These are phyloP conservation scores for Nakazawaea populi DNA, from an alignment of 805 yeast species.

Conservation along the genomic window DNA sequence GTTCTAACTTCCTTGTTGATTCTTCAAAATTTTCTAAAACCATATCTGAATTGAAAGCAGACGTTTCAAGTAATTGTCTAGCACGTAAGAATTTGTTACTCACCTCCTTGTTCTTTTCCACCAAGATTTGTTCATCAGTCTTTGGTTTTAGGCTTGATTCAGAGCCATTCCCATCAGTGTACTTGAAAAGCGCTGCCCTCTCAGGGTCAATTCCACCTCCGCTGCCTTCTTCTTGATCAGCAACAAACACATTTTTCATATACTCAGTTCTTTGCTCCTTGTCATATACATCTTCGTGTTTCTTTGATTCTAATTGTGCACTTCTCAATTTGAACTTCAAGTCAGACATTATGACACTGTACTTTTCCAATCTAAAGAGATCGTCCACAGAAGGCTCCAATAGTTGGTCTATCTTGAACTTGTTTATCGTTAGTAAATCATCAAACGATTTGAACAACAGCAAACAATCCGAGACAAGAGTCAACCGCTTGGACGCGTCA, in stretches of 20 bases:
- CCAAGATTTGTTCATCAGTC: slow-evolving; percentile 33
- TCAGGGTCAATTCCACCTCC: neutral
- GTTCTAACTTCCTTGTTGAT: slow-evolving; percentile 35
- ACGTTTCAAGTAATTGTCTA: slow-evolving; percentile 40
- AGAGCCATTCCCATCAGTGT: slow-evolving; percentile 15
- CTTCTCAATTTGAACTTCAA: slow-evolving; percentile 21
- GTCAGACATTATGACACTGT: slow-evolving; percentile 19
- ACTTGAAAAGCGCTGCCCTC: slow-evolving; percentile 21
- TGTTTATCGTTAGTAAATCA: slow-evolving; percentile 26
- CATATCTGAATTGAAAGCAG: slow-evolving; percentile 45
- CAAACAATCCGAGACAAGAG: slow-evolving; percentile 31
- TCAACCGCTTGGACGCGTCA: neutral
- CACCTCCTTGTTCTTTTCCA: slow-evolving; percentile 39
- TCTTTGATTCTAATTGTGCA: slow-evolving; percentile 20
- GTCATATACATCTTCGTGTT: slow-evolving; percentile 12
- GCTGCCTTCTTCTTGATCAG: neutral
- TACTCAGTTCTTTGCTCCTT: slow-evolving; percentile 9
- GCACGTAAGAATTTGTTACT: slow-evolving; percentile 42
- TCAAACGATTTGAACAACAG: slow-evolving; percentile 32
- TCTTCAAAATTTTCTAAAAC: slow-evolving; percentile 41
- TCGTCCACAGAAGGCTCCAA: neutral
- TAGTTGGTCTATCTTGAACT: slow-evolving; percentile 1
- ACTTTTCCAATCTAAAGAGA: neutral
- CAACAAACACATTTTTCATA: slow-evolving; percentile 7
- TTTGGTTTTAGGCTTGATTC: slow-evolving; percentile 16